Percentiles rank a stretch among this genome's conserved stretches.
Conservation (phyloP, 1,284 basidiomycete genomes). For the Athelia psychrophila region DNA sequence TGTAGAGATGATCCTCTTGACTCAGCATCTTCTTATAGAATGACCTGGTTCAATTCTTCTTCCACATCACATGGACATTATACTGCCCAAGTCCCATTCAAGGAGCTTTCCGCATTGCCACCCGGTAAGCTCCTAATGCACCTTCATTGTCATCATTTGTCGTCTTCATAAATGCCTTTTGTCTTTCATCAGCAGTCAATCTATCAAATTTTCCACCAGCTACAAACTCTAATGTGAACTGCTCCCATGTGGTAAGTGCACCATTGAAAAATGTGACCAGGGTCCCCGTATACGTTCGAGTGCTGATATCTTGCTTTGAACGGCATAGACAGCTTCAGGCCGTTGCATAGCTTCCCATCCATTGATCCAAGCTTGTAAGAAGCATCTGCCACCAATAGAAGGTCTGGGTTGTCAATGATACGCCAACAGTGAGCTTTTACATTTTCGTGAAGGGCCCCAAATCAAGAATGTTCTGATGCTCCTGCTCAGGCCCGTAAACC, state of each 20-base stretch:
- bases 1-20: constrained; percentile 15
- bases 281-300: constrained; percentile 4
- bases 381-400: constrained; percentile 1
- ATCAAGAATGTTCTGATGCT: constrained; percentile 8
- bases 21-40: constrained; percentile 12
- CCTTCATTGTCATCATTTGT: constrained; percentile 13
- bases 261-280: constrained; percentile 7
- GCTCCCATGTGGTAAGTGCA: constrained; percentile 5
- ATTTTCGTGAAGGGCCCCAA: constrained; percentile 11
- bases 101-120: background rate
- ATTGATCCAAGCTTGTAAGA: background rate
- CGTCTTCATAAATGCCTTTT: background rate
- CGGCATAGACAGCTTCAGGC: constrained; percentile 7
- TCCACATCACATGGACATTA: background rate
- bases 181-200: background rate
- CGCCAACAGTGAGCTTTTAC: constrained; percentile 5
- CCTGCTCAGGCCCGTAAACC: constrained; percentile 5
- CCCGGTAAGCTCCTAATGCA: constrained; percentile 5
- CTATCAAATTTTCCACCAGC: constrained; percentile 1
- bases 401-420: constrained; percentile 5
- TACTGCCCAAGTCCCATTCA: background rate
- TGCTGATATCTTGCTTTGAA: constrained; percentile 2
- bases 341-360: constrained; percentile 1
- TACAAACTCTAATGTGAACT: constrained; percentile 5
- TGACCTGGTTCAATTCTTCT: constrained; percentile 4